phyloP scores from a whole-genome alignment of 2,329 filamentous ascomycete genomes.

The Diaporthe australafricana region DNA sequence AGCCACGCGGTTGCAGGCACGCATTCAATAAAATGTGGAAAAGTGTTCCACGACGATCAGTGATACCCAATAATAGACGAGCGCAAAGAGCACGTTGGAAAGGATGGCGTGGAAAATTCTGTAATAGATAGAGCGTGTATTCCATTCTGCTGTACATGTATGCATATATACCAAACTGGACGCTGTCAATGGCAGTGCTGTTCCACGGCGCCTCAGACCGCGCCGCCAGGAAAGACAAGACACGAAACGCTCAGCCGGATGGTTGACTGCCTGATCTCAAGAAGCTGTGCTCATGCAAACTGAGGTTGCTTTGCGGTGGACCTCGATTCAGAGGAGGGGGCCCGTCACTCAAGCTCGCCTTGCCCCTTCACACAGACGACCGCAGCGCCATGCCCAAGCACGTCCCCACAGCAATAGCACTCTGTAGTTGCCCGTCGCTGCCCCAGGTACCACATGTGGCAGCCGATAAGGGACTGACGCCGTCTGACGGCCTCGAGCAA shows the following conservation, averaged over 20 bases:
- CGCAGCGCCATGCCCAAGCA: neutral
- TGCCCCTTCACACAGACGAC: neutral
- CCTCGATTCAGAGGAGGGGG: neutral
- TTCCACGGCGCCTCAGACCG: neutral
- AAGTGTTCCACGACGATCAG: neutral
- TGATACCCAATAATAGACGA: conserved; percentile 29
- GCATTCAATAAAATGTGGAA: neutral
- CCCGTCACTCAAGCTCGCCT: neutral
- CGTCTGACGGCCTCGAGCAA: neutral
- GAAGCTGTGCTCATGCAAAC: neutral
- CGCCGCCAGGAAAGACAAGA: too few species aligned
- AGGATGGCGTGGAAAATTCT: neutral
- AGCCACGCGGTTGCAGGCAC: neutral
- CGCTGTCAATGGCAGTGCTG: neutral
- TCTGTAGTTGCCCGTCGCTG: neutral
- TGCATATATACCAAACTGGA: neutral
- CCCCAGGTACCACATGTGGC: neutral
- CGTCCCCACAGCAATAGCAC: neutral
- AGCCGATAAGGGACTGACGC: neutral
- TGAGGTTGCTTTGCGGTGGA: neutral
- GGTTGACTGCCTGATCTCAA: neutral
- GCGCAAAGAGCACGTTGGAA: neutral
- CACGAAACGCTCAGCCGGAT: neutral
- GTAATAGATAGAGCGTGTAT: neutral
- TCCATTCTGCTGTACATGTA: neutral